Evolutionary conservation across 495 filamentous ascomycete species (phyloP).

Genomic region (Aspergillus funiculosus): DNA sequence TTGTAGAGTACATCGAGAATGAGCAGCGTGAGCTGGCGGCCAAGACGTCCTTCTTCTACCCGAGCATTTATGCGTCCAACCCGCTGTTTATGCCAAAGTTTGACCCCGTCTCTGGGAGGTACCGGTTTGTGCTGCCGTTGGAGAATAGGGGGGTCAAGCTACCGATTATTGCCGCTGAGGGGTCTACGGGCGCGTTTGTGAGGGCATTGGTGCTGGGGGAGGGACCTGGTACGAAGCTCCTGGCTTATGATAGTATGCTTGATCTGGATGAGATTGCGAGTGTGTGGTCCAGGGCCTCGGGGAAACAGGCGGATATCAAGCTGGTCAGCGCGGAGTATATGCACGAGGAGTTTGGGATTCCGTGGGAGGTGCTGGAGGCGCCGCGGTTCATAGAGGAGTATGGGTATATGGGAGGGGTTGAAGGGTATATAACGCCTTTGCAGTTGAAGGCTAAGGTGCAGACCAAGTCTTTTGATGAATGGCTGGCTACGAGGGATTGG

Average conservation of each 20-base stretch:
- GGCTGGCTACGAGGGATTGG: conserved; percentile 21
- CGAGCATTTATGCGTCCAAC: conserved; percentile 30
- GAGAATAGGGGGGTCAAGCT: conserved; percentile 22
- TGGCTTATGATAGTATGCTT: conserved; percentile 40
- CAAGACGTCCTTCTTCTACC: conserved; percentile 30
- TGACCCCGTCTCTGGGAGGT: conserved; percentile 21
- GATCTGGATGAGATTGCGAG: conserved; percentile 25
- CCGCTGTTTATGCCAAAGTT: conserved; percentile 30
- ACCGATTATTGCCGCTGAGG: conserved; percentile 35
- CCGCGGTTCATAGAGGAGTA: conserved; percentile 32
- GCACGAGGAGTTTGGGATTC: conserved; percentile 29
- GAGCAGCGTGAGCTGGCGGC: conserved; percentile 20
- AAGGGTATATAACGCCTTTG: conserved; percentile 27
- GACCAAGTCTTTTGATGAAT: conserved; percentile 29
- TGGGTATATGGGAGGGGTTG: conserved; percentile 37
- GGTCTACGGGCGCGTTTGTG: conserved; percentile 38
- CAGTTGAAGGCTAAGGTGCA: conserved; percentile 27
- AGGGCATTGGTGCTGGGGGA: conserved; percentile 35
- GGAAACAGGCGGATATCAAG: conserved; percentile 24
- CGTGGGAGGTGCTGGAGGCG: conserved; percentile 34
- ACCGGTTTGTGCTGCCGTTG: conserved; percentile 24
- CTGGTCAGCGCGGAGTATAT: conserved; percentile 27
- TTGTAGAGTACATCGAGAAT: conserved; percentile 34
- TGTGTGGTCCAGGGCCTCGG: conserved; percentile 30
- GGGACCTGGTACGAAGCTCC: conserved; percentile 29